These are phyloP conservation scores for Hypoxylon lenormandii DNA, from an alignment of 495 filamentous ascomycete species.

Conservation along the genomic window DNA sequence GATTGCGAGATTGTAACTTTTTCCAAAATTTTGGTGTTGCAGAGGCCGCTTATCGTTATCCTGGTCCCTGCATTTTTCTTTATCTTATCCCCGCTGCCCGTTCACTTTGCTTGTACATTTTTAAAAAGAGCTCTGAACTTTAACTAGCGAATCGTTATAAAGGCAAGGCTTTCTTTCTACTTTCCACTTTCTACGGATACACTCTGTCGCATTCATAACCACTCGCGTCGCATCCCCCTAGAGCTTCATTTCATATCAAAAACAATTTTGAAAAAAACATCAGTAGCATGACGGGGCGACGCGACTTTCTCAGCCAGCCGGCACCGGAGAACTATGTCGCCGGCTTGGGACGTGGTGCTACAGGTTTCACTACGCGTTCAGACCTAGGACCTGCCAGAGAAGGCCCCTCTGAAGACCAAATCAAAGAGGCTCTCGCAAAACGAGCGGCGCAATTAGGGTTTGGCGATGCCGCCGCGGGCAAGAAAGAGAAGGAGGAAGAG, in stretches of 20 bases:
- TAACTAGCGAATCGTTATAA: no score
- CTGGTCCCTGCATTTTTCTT: neutral
- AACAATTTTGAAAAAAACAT: neutral
- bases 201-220: neutral
- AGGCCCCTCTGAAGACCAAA: constrained; percentile 96
- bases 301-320: constrained; percentile 89
- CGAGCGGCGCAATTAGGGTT: constrained; percentile 84
- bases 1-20: constrained; percentile 26
- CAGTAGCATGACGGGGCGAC: constrained; percentile 75
- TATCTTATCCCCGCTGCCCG: neutral
- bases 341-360: constrained; percentile 95
- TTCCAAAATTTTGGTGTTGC: constrained; percentile 41
- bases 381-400: constrained; percentile 96
- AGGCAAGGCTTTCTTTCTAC: neutral
- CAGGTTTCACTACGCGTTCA: constrained; percentile 96
- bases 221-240: neutral
- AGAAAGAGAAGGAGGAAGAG: constrained; percentile 76
- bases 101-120: no score
- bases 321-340: constrained; percentile 99
- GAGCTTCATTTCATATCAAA: neutral
- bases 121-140: no score
- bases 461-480: constrained; percentile 76
- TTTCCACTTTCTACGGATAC: neutral
- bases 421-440: constrained; percentile 95
- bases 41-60: constrained; percentile 33